Evolutionary conservation across 1,284 basidiomycete species (phyloP).

Genomic region (Ganoderma lucidum): DNA sequence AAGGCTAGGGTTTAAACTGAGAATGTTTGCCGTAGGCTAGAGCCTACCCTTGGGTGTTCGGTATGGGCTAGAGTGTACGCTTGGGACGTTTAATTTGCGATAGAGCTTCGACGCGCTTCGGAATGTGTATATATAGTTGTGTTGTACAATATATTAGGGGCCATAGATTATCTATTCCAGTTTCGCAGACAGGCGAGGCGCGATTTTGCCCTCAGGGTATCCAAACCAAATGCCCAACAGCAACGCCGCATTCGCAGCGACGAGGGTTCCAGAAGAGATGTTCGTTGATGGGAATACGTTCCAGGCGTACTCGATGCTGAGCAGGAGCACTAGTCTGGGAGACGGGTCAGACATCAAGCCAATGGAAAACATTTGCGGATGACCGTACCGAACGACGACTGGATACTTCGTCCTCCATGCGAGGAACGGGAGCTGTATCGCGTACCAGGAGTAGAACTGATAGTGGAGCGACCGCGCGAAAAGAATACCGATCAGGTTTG

Average conservation of each 20-base stretch:
- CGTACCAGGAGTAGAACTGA: constrained; percentile 99
- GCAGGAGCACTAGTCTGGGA: constrained; percentile 66
- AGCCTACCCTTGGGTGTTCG: neutral
- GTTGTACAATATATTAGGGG: constrained; percentile 5
- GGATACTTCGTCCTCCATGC: constrained; percentile 79
- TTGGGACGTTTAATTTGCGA: neutral
- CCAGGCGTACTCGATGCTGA: constrained; percentile 86
- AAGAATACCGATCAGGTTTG: constrained; percentile 91
- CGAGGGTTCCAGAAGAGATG: constrained; percentile 71
- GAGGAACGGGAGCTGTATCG: constrained; percentile 90
- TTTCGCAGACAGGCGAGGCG: constrained; percentile 5
- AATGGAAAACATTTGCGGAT: constrained; percentile 7
- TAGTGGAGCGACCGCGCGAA: constrained; percentile 98
- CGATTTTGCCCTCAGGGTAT: constrained; percentile 46
- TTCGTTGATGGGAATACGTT: constrained; percentile 86
- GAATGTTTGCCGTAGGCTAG: neutral
- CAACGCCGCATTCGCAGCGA: constrained; percentile 64
- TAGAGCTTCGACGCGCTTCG: constrained; percentile 1
- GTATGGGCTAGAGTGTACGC: neutral
- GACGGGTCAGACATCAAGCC: neutral
- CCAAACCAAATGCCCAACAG: constrained; percentile 74
- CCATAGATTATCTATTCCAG: constrained; percentile 16
- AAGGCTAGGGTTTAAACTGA: constrained; percentile 49
- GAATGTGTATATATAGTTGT: neutral
- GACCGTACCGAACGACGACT: constrained; percentile 64